These are phyloP conservation scores for Colletotrichum truncatum DNA, from an alignment of 2,329 filamentous ascomycete species.

Conservation along the genomic window DNA sequence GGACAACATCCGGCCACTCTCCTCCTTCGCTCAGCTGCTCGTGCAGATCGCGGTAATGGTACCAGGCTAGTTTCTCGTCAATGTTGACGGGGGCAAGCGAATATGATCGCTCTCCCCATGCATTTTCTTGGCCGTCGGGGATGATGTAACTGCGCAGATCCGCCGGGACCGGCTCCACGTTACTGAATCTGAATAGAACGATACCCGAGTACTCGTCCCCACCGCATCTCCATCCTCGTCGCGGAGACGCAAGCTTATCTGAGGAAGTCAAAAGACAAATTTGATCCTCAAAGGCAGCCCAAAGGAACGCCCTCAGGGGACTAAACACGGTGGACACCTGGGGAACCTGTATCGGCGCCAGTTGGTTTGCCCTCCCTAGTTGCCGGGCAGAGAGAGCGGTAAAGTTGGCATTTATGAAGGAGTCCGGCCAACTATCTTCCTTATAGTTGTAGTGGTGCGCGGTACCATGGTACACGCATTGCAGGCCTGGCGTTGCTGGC, in stretches of 20 bases:
- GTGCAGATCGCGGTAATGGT: neutral
- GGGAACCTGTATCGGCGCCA: neutral
- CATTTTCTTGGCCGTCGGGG: neutral
- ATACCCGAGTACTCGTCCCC: neutral
- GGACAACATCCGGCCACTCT: neutral
- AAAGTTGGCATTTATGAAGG: neutral
- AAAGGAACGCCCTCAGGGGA: neutral
- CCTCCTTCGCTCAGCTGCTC: neutral
- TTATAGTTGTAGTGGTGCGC: neutral
- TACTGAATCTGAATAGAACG: neutral
- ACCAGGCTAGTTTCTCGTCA: neutral
- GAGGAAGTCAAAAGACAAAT: neutral
- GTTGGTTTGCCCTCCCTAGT: neutral
- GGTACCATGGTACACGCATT: neutral
- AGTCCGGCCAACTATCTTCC: neutral
- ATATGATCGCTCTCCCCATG: neutral
- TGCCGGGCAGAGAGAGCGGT: neutral
- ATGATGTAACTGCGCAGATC: neutral
- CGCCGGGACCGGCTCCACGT: neutral
- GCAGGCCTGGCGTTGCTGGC: neutral
- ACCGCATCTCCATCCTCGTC: neutral
- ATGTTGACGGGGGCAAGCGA: neutral
- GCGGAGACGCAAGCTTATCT: neutral
- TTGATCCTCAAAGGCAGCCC: neutral
- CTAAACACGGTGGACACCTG: neutral